Percentiles rank a stretch among this genome's conserved stretches.
These are phyloP conservation scores for Xerocomellus amylosporus DNA, from an alignment of 768 basidiomycete species.

Conservation along the genomic window DNA sequence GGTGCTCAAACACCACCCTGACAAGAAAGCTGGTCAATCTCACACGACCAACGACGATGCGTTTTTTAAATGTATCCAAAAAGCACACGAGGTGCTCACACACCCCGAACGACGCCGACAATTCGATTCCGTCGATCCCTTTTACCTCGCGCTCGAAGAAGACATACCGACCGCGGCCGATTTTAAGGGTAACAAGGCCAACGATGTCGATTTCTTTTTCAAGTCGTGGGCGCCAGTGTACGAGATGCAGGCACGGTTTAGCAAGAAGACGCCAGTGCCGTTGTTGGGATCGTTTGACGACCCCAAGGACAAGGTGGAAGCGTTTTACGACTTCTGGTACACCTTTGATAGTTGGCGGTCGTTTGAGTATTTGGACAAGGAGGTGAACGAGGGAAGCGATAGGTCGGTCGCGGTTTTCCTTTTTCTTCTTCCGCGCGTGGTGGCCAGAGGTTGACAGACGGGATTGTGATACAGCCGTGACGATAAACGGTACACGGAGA, in stretches of 20 bases:
- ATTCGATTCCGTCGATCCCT: slow-evolving; percentile 94
- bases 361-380: slow-evolving; percentile 98
- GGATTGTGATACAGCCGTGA: slow-evolving; percentile 63
- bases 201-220: slow-evolving; percentile 65
- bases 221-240: slow-evolving; percentile 76
- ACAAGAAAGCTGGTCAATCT: slow-evolving; percentile 82
- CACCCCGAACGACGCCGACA: slow-evolving; percentile 86
- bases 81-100: slow-evolving; percentile 92
- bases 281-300: slow-evolving; percentile 68
- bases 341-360: slow-evolving; percentile 98
- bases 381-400: slow-evolving; percentile 96
- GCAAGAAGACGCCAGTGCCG: slow-evolving; percentile 79
- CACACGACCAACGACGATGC: slow-evolving; percentile 93
- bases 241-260: slow-evolving; percentile 91
- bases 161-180: slow-evolving; percentile 68
- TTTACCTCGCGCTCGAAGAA: slow-evolving; percentile 67
- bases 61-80: slow-evolving; percentile 99
- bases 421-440: background rate
- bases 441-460: slow-evolving; percentile 10
- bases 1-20: slow-evolving; percentile 97
- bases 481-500: slow-evolving; percentile 98
- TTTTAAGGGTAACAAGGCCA: slow-evolving; percentile 45
- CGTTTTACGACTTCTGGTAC: slow-evolving; percentile 99
- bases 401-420: slow-evolving; percentile 49
- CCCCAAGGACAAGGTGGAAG: slow-evolving; percentile 79